These are phyloP conservation scores for Sporothrix luriei DNA, from an alignment of 2,329 filamentous ascomycete genomes.

Conservation along the genomic window DNA sequence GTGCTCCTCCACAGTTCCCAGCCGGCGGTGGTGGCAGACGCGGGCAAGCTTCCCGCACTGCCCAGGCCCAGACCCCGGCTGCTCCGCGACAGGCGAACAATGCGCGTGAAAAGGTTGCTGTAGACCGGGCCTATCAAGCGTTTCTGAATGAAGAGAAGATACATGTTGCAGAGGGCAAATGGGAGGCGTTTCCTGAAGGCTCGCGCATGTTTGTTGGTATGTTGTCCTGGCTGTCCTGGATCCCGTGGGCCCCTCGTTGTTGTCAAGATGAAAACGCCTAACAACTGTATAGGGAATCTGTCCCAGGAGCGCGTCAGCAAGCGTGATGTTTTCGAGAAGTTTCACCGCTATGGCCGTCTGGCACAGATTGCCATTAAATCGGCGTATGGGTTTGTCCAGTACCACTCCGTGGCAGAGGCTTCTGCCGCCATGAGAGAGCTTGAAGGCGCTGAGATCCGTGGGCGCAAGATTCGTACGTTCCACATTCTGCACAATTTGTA, in stretches of 20 bases:
- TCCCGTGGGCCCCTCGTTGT: slow-evolving; percentile 1
- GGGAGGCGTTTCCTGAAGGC: slow-evolving; percentile 73
- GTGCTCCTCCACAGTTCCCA: slow-evolving; percentile 22
- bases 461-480: slow-evolving; percentile 87
- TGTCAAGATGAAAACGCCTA: slow-evolving; percentile 38
- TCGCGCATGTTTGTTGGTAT: slow-evolving; percentile 81
- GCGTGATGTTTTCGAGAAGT: slow-evolving; percentile 88
- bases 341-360: slow-evolving; percentile 80
- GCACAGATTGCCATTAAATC: slow-evolving; percentile 97
- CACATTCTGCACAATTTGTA: neutral
- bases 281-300: slow-evolving; percentile 73
- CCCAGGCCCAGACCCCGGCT: slow-evolving; percentile 6
- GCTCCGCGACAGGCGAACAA: slow-evolving; percentile 22
- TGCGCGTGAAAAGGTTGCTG: slow-evolving; percentile 31
- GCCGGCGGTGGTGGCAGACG: neutral
- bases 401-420: slow-evolving; percentile 75
- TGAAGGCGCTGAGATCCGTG: slow-evolving; percentile 78
- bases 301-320: slow-evolving; percentile 93
- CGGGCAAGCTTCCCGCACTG: neutral
- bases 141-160: slow-evolving; percentile 73
- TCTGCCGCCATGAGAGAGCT: slow-evolving; percentile 72
- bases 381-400: slow-evolving; percentile 96
- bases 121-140: slow-evolving; percentile 66
- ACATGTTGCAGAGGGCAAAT: slow-evolving; percentile 76
- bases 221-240: slow-evolving; percentile 40